Percentiles rank a stretch among this genome's conserved stretches.
Evolutionary conservation across 495 filamentous ascomycete genomes (phyloP).

Genomic region (Platismatia glauca): DNA sequence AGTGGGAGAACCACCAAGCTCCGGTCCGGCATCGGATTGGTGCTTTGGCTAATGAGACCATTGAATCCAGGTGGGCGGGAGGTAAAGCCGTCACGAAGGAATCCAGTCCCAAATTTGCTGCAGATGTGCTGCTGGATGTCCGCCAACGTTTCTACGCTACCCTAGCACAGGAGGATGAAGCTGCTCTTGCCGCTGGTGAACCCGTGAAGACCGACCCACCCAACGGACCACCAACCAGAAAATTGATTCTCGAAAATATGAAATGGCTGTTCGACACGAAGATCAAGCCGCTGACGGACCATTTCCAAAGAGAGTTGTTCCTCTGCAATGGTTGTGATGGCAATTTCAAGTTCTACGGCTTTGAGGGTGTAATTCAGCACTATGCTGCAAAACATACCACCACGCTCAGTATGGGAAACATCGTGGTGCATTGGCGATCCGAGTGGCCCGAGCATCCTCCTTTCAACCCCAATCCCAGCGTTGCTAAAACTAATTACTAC

Average conservation of each 20-base stretch:
- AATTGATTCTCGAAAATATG: slow-evolving; percentile 71
- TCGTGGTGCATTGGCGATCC: slow-evolving; percentile 65
- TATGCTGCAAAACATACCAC: slow-evolving; percentile 72
- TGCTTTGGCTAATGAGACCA: slow-evolving; percentile 54
- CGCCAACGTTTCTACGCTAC: slow-evolving; percentile 53
- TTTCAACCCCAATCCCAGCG: slow-evolving; percentile 50
- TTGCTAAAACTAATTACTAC: slow-evolving; percentile 30
- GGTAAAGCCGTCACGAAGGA: slow-evolving; percentile 49
- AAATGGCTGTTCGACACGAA: slow-evolving; percentile 74
- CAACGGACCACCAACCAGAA: slow-evolving; percentile 46
- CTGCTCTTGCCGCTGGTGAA: slow-evolving; percentile 36
- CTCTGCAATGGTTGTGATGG: slow-evolving; percentile 60
- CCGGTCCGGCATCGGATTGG: slow-evolving; percentile 52
- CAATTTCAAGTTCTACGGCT: slow-evolving; percentile 55
- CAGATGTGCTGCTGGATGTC: slow-evolving; percentile 54
- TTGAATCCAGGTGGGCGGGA: slow-evolving; percentile 48
- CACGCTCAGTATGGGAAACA: slow-evolving; percentile 54
- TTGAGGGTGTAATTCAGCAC: slow-evolving; percentile 72
- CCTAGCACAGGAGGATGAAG: slow-evolving; percentile 40
- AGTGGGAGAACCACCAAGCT: slow-evolving; percentile 60
- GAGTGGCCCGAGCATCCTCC: slow-evolving; percentile 71
- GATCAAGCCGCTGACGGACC: slow-evolving; percentile 55
- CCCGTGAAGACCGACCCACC: slow-evolving; percentile 36
- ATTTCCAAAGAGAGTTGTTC: slow-evolving; percentile 58
- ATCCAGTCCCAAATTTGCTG: slow-evolving; percentile 54